Evolutionary conservation across 2,329 filamentous ascomycete species (phyloP), one percentile per base, ranked within the genome.

Genomic region (Xylaria sp.): DNA sequence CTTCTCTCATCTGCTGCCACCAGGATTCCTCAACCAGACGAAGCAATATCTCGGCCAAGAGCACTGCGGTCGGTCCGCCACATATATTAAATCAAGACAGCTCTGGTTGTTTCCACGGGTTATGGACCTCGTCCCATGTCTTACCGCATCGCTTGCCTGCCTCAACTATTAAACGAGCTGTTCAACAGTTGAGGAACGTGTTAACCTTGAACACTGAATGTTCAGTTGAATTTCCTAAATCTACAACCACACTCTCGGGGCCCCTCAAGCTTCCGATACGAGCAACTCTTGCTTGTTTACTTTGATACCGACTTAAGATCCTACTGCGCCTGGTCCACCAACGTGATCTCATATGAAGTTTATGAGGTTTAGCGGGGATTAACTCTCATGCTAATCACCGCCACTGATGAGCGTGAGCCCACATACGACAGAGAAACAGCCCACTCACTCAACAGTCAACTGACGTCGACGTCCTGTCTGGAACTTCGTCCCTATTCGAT

Each of bases 31-130:
- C 36, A 51, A 64, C 59, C 48, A 56, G 49, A 63, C 63, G 57
- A 68, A 66, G 68, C 31, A 63, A 70, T 17, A 70, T 68, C 59
- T 66, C 66, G 63, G 65, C 70, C 65, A 68, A 68, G 63, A 65
- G 40, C 31, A 42, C 61, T 65, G 60, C 65, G 42, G 56, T 33
- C 38, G 60, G 57, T 38, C 33, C 44, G 15, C 36, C 33, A 48
- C 38, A 46, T 44, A 62, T 66, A 64, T 71, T 66, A 66, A 58
- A 48, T 61, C 64, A 61, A 70, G 65, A 66, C 67, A 69, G 38
- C 33, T 58, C 54, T 59, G 42, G 56, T 42, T 58, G 49, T 33
- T 26, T 38, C 61, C n/a, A 56, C 40, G 59, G 46, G 46, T 38
- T 60, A 26, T 59, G 44, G 46, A 31, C 36, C 36, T 40, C 28